Evolutionary conservation across 2,329 filamentous ascomycete species (phyloP), one percentile per base, ranked within the genome.

Genomic region (Colletotrichum sp.): DNA sequence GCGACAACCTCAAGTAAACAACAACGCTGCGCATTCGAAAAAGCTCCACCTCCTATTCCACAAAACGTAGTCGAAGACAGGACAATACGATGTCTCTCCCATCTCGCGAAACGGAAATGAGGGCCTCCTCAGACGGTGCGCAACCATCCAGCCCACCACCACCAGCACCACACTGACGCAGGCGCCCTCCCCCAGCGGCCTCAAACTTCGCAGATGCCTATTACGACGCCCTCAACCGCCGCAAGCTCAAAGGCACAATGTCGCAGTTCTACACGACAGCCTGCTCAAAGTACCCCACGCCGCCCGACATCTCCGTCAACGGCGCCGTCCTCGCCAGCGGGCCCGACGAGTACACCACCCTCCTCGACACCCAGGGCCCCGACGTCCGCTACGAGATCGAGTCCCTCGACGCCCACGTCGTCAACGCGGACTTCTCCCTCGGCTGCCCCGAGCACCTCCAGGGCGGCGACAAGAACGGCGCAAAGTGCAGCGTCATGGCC

Each of bases 261-360:
- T 82, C 90, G 22, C 86, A 87, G n/a, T 98, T 93, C 88, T 98
- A 98, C 88, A 86, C 92, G 78, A 90, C 91, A 82, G 84, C 88
- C 67, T 90, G 90, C 28, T 79, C 88, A 13, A 86, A 88, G 75
- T 90, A 92, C 77, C 81, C 83, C 15, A 86, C 90, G n/a, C 87
- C 88, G 39, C 89, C 95, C 68, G 92, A 93, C 82, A 96, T 98
- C 80, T 91, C 92, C 80, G 93, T 96, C 88, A 98, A 98, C 86
- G 95, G 96, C 80, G 92, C 92, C 64, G 84, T 91, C 4, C 86
- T 95, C 48, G 84, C 90, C 39, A 89, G 91, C 72, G 74, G 74
- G 7, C 93, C 93, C 0, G 85, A 87, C 67, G 92, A 92, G 60
- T 93, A 96, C 80, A 92, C 93, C 80, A 89, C 89, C 22, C 89